phyloP scores from a whole-genome alignment of 768 basidiomycete species.

The Suillus subluteus region DNA sequence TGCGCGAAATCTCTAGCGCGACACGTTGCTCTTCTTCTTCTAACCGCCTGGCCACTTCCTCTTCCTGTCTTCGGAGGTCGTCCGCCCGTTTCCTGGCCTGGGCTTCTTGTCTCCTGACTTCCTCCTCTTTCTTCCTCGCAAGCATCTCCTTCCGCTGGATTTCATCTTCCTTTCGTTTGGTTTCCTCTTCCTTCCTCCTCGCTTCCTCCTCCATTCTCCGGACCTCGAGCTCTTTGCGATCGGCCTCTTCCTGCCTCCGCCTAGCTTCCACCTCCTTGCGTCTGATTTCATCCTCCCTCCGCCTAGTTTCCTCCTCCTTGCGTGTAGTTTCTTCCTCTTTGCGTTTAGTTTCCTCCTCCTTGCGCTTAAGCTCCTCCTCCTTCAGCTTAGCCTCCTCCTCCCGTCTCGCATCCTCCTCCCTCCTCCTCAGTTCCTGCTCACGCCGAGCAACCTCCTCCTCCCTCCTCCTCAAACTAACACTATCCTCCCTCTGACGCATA shows the following conservation, averaged over 20 bases:
- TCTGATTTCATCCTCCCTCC: conserved; percentile 30
- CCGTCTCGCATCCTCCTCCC: conserved; percentile 39
- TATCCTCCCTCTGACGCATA: conserved; percentile 36
- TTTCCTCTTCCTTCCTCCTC: conserved; percentile 27
- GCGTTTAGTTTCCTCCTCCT: conserved; percentile 17
- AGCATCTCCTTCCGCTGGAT: conserved; percentile 32
- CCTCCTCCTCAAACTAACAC: conserved; percentile 27
- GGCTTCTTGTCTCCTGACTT: conserved; percentile 23
- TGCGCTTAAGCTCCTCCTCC: conserved; percentile 27
- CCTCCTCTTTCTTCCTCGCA: conserved; percentile 30
- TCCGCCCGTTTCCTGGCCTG: conserved; percentile 24
- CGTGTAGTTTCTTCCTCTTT: conserved; percentile 33
- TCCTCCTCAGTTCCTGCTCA: conserved; percentile 38
- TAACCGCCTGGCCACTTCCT: conserved; percentile 21
- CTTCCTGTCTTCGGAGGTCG: conserved; percentile 23
- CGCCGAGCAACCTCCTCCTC: conserved; percentile 38
- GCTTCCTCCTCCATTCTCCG: conserved; percentile 23
- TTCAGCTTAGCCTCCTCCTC: conserved; percentile 26
- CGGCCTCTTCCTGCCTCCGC: conserved; percentile 28
- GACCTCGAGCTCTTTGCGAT: conserved; percentile 28
- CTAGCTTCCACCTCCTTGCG: conserved; percentile 31
- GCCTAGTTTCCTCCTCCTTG: conserved; percentile 29
- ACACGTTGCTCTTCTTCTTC: conserved; percentile 28
- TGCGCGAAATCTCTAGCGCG: conserved; percentile 16
- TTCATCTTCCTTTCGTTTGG: conserved; percentile 26